Evolutionary conservation across 148 eudicot genomes (phyloP), one percentile per base, ranked within the genome.

Genomic region (Dianthus caryophyllus): DNA sequence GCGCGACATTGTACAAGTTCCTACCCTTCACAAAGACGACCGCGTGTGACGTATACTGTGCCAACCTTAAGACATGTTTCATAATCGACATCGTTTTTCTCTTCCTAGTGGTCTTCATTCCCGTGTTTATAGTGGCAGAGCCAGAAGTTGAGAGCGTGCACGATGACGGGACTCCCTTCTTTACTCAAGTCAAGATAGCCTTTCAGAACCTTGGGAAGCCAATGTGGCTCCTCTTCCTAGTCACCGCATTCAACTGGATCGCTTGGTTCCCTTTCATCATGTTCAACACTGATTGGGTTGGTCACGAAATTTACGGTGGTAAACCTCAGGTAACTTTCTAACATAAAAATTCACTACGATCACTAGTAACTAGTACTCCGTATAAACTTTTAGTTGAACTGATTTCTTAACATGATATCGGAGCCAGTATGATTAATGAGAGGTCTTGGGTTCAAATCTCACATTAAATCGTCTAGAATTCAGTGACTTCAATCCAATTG

Each of bases 231-330:
- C 73, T 90, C 0, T 76, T 87, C 3, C 14, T 87, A 9, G 96
- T 89, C 41, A 87, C 92, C 1, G 78, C 82, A 17, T 73, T 89
- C 10, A 87, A 84, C 4, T 89, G 93, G 88, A 78, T 90, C 33
- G 88, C 85, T 0, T 90, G 93, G 94, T 90, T 87, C 65, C 87
- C 96, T 0, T 90, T 87, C 71, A 29, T 85, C 26, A 74, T 83
- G 78, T 90, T 66, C 62, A 84, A 87, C 69, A 90, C 96, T 9
- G 96, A 90, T 62, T 90, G 96, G 96, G 87, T 87, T 76, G 94
- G 90, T 7, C 72, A 51, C 22, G 96, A 90, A 74, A 82, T 90
- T 7, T 90, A 77, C 55, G 96, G 96, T 1, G 96, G 96, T 9
- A 27, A 61, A 8, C 75, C 75, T 0, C 80, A 66, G 78, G 78